Percentiles rank a stretch among this genome's conserved stretches.
These are phyloP conservation scores for Amanita pallidorosea DNA, from an alignment of 768 basidiomycete genomes.

Conservation along the genomic window DNA sequence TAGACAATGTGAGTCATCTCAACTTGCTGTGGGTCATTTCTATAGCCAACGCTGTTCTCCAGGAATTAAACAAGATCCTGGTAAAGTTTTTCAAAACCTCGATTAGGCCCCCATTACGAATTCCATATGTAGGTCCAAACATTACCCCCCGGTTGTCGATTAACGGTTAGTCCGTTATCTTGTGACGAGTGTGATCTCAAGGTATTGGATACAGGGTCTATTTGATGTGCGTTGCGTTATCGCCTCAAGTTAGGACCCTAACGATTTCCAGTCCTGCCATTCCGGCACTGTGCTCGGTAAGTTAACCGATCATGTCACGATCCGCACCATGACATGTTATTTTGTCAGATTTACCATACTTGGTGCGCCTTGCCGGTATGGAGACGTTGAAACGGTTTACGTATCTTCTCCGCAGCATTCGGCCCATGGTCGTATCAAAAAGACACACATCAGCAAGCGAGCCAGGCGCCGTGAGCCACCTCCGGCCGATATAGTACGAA, in stretches of 20 bases:
- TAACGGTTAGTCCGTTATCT: constrained; percentile 28
- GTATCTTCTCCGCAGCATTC: constrained; percentile 33
- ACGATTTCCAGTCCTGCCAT: constrained; percentile 33
- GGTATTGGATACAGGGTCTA: constrained; percentile 25
- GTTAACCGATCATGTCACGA: constrained; percentile 6
- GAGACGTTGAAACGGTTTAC: neutral
- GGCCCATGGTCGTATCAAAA: constrained; percentile 44
- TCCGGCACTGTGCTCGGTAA: constrained; percentile 43
- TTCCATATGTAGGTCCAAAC: constrained; percentile 25
- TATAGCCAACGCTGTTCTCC: neutral
- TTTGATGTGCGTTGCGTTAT: constrained; percentile 31
- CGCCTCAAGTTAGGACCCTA: neutral
- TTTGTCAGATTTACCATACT: constrained; percentile 34
- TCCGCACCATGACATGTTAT: neutral
- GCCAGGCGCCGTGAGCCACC: constrained; percentile 35
- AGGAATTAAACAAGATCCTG: constrained; percentile 43
- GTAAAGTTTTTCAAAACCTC: constrained; percentile 14
- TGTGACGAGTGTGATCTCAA: neutral
- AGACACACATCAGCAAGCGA: constrained; percentile 24
- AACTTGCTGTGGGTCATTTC: neutral
- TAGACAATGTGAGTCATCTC: constrained; percentile 42
- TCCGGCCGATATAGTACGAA: constrained; percentile 57
- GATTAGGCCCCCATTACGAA: neutral
- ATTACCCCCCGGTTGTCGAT: constrained; percentile 36
- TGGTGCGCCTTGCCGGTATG: constrained; percentile 20